Percentiles rank a stretch among this genome's conserved stretches.
Conservation (phyloP, 2,329 filamentous ascomycete genomes). For the Lachnellula arida region DNA sequence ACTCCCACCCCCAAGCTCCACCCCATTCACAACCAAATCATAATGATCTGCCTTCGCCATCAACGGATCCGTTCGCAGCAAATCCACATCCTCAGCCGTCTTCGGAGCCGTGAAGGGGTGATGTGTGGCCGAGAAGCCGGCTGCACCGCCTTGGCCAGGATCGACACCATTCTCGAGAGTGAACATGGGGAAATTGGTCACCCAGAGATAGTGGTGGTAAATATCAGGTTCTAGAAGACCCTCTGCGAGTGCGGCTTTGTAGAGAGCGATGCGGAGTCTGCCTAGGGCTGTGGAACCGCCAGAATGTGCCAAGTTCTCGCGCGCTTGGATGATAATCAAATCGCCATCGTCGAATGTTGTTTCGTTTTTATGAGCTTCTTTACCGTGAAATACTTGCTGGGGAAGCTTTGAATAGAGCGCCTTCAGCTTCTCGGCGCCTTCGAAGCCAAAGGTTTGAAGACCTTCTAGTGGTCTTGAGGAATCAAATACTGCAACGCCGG, state of each 20-base stretch:
- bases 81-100: constrained; percentile 63
- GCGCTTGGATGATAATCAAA: constrained; percentile 75
- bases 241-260: constrained; percentile 26
- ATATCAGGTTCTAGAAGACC: constrained; percentile 21
- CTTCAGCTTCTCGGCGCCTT: constrained; percentile 53
- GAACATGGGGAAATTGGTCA: constrained; percentile 90
- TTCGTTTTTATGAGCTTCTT: constrained; percentile 32
- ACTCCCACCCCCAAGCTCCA: constrained; percentile 90
- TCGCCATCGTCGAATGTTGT: constrained; percentile 59
- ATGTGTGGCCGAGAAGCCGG: constrained; percentile 82
- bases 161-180: constrained; percentile 59
- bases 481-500: constrained; percentile 74
- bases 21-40: constrained; percentile 91
- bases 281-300: constrained; percentile 63
- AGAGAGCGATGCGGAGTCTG: constrained; percentile 27
- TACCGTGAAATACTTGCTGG: constrained; percentile 13
- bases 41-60: constrained; percentile 81
- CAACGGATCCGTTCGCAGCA: constrained; percentile 68
- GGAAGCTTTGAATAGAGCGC: constrained; percentile 11
- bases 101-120: constrained; percentile 94
- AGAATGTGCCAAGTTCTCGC: constrained; percentile 55
- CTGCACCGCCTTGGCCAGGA: constrained; percentile 65
- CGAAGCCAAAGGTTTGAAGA: constrained; percentile 71
- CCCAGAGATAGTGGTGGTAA: constrained; percentile 71
- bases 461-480: constrained; percentile 69